Conservation (phyloP, 2,329 filamentous ascomycete species). For the Lojkania enalia region DNA sequence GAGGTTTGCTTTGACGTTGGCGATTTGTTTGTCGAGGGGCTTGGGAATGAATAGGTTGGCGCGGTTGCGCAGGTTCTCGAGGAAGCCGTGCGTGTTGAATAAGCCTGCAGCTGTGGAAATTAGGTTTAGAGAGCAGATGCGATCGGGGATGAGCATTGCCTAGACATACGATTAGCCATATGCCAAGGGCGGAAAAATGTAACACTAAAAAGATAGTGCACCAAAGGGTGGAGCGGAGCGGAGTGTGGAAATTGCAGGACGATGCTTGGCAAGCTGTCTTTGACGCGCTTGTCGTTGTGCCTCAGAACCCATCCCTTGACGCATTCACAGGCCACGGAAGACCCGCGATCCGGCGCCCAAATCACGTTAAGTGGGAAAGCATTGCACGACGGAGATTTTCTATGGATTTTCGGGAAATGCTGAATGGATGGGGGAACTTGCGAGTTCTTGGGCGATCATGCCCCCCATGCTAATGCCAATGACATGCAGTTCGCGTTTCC, state of each 20-base stretch:
- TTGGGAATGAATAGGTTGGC: conserved; percentile 68
- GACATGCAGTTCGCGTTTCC: conserved; percentile 64
- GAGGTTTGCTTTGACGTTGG: conserved; percentile 65
- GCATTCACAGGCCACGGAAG: conserved; percentile 26
- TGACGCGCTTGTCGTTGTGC: conserved; percentile 15
- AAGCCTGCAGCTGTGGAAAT: conserved; percentile 55
- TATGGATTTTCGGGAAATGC: neutral
- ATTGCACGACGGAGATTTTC: conserved; percentile 12
- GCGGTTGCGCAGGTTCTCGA: conserved; percentile 63
- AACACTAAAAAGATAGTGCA: conserved; percentile 3
- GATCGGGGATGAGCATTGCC: conserved; percentile 51
- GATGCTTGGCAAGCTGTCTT: conserved; percentile 17
- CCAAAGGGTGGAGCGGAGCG: conserved; percentile 28
- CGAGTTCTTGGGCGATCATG: conserved; percentile 88
- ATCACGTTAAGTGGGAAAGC: conserved; percentile 11
- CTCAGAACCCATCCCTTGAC: too few relatives aligned
- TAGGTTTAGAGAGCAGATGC: conserved; percentile 55
- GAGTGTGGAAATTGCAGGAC: conserved; percentile 29
- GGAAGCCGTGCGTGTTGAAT: conserved; percentile 56
- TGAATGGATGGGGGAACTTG: conserved; percentile 33
- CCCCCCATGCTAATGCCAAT: conserved; percentile 83
- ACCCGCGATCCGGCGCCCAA: conserved; percentile 25
- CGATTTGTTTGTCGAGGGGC: conserved; percentile 66
- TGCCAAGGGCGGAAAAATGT: conserved; percentile 5
- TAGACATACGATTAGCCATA: conserved; percentile 9